Conservation (phyloP, 2,329 filamentous ascomycete species). For the Aspergillus intermedius region DNA sequence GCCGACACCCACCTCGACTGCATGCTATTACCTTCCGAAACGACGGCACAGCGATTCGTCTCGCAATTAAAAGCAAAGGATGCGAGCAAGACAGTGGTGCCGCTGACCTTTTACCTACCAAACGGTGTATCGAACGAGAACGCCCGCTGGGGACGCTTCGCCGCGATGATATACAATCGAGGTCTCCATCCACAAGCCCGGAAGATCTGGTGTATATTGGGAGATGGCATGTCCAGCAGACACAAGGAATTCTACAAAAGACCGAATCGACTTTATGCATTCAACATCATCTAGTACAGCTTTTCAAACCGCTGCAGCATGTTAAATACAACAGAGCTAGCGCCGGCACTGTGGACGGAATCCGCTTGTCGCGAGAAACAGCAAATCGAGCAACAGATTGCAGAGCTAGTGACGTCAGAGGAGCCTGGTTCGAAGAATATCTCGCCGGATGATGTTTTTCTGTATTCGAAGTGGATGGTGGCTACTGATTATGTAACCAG, state of each 20-base stretch:
- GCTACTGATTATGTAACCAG: constrained; percentile 3
- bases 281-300: background rate
- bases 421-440: background rate
- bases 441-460: constrained; percentile 1
- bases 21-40: background rate
- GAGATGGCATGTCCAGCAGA: background rate
- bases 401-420: background rate
- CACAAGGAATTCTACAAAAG: background rate
- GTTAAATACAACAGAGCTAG: background rate
- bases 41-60: background rate
- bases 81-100: background rate
- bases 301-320: background rate
- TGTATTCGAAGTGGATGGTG: constrained; percentile 4
- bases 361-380: constrained; percentile 2
- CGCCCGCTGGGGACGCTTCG: background rate
- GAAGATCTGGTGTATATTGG: background rate
- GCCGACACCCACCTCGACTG: background rate
- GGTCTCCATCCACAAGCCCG: background rate
- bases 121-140: background rate
- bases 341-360: background rate
- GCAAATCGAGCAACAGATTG: background rate
- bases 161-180: background rate
- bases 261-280: background rate
- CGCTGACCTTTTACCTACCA: background rate
- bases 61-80: background rate